A percentile compares a stretch with the other conserved stretches of the same genome.
These are phyloP conservation scores for Leccinum pachyderme DNA, from an alignment of 1,284 basidiomycete species.

Conservation along the genomic window DNA sequence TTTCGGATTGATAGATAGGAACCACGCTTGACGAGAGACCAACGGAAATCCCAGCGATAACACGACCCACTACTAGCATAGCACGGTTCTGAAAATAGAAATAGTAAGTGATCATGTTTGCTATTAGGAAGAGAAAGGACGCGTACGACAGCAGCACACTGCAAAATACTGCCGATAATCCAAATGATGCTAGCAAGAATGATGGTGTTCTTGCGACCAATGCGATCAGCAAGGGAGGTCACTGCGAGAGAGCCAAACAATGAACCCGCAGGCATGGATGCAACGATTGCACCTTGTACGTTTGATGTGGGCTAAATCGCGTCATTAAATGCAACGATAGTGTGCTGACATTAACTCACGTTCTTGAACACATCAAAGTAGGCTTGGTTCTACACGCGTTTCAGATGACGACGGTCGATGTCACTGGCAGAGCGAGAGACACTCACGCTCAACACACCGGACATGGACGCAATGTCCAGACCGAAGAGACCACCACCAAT, in stretches of 20 bases:
- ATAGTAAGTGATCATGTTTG: background rate
- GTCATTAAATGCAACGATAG: background rate
- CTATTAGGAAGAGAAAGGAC: background rate
- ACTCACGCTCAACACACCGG: slow-evolving; percentile 67
- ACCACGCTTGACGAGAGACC: slow-evolving; percentile 60
- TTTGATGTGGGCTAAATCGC: slow-evolving; percentile 45
- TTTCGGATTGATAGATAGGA: slow-evolving; percentile 73
- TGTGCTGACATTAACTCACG: slow-evolving; percentile 32
- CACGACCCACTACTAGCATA: slow-evolving; percentile 67
- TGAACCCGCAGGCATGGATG: slow-evolving; percentile 73
- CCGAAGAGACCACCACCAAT: slow-evolving; percentile 76
- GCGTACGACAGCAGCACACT: slow-evolving; percentile 23
- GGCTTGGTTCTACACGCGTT: slow-evolving; percentile 47
- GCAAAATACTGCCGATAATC: slow-evolving; percentile 66
- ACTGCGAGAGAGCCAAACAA: slow-evolving; percentile 62
- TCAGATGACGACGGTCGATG: background rate
- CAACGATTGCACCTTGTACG: slow-evolving; percentile 74
- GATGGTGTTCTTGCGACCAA: slow-evolving; percentile 67
- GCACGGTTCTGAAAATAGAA: slow-evolving; percentile 52
- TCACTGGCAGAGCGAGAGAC: background rate
- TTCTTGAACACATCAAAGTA: slow-evolving; percentile 51
- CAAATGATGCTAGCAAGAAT: slow-evolving; percentile 66
- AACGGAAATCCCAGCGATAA: slow-evolving; percentile 60
- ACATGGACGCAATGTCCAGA: slow-evolving; percentile 80
- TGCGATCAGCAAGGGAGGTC: slow-evolving; percentile 57